Conservation (phyloP, 176 grass and related monocot species). For the Chloris gayana region DNA sequence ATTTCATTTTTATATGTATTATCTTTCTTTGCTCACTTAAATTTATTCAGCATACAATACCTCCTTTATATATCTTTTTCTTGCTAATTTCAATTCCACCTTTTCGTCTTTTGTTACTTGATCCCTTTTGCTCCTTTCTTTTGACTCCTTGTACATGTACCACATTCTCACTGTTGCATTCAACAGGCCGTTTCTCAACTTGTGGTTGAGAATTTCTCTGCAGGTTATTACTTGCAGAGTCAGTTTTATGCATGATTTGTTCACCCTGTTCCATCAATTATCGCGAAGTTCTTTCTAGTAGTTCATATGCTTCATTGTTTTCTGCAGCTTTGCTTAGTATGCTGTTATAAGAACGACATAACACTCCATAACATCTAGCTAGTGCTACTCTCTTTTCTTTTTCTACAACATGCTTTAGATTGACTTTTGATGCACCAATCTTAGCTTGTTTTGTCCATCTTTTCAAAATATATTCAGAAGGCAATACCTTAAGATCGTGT, state of each 20-base stretch:
- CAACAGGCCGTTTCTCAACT: not conserved
- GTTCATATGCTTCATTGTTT: not conserved
- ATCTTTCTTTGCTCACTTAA: no score
- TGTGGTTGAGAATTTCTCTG: not conserved
- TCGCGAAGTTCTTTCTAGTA: not conserved
- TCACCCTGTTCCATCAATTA: not conserved
- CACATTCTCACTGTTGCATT: not conserved
- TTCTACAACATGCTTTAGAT: slow-evolving; percentile 41
- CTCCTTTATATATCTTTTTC: not conserved
- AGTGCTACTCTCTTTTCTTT: not conserved
- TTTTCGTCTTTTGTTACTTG: not conserved
- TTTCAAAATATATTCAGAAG: not conserved
- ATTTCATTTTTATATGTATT: no score
- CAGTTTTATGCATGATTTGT: not conserved
- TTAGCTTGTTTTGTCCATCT: not conserved
- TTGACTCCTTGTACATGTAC: not conserved
- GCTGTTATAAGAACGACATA: not conserved
- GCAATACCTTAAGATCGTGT: slow-evolving; percentile 54
- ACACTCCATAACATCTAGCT: not conserved
- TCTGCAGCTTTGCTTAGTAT: not conserved
- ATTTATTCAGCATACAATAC: no score
- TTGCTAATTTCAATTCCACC: not conserved
- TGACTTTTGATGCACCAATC: slow-evolving; percentile 30
- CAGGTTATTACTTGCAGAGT: not conserved
- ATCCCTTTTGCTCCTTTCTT: not conserved